Percentiles rank a stretch among this genome's conserved stretches.
Conservation (phyloP, 106 monocot species). For the Apostasia shenzhenica region DNA sequence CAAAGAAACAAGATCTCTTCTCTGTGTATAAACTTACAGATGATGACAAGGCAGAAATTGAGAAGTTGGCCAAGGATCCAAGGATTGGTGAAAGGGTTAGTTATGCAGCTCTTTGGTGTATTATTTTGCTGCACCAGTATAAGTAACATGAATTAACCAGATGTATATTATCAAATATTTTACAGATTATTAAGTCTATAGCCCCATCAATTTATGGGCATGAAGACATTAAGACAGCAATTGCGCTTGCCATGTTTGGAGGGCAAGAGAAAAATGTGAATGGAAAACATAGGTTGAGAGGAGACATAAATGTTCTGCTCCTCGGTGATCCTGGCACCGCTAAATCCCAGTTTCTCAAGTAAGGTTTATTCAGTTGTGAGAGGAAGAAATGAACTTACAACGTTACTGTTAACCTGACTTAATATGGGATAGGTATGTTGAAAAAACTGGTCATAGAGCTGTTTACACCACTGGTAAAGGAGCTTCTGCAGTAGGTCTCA, state of each 20-base stretch:
- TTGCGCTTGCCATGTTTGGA: conserved; percentile 99
- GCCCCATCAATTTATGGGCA: conserved; percentile 99
- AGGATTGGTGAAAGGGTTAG: conserved; percentile 92
- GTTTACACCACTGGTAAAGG: conserved; percentile 99
- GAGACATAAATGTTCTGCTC: conserved; percentile 98
- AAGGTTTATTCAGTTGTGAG: conserved; percentile 11
- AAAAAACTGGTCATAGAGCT: conserved; percentile 97
- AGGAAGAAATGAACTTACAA: too few species aligned
- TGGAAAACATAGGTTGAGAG: conserved; percentile 95
- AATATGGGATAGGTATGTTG: conserved; percentile 63
- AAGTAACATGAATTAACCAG: neutral
- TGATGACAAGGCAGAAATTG: conserved; percentile 96
- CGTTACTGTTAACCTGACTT: neutral
- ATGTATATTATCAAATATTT: neutral
- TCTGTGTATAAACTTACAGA: conserved; percentile 96
- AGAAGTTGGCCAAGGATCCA: conserved; percentile 89
- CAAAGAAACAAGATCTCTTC: conserved; percentile 95
- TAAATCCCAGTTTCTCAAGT: conserved; percentile 99
- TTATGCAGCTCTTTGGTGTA: conserved; percentile 3
- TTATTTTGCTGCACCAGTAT: neutral
- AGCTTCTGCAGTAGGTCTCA: conserved; percentile 97
- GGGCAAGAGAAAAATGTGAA: conserved; percentile 97
- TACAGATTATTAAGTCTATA: conserved; percentile 94
- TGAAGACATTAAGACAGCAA: conserved; percentile 94
- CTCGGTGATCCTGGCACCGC: conserved; percentile 98